Conservation (phyloP, 2,329 filamentous ascomycete species). For the Ophiostoma quercus region DNA sequence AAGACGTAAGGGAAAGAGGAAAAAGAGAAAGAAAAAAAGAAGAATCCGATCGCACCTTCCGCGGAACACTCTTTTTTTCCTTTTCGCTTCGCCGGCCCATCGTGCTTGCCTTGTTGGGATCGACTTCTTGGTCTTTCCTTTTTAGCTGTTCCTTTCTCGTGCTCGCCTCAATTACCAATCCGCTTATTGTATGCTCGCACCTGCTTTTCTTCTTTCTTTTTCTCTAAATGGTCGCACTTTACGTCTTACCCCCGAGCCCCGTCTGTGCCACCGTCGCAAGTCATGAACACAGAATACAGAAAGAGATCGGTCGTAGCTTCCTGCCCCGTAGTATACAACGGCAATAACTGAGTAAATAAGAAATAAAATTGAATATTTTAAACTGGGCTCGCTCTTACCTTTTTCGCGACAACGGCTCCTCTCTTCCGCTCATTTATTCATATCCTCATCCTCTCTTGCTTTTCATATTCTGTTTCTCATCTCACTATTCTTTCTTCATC, state of each 20-base stretch:
- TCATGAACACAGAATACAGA: background rate
- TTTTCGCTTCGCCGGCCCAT: background rate
- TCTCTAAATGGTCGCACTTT: background rate
- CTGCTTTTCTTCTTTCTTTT: background rate
- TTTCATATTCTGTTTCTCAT: background rate
- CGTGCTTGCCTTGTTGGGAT: background rate
- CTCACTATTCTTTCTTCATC: background rate
- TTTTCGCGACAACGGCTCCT: background rate
- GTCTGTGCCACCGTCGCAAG: background rate
- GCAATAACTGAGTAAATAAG: background rate
- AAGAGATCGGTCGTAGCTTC: background rate
- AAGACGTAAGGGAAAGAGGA: background rate
- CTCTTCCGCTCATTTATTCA: background rate
- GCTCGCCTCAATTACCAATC: conserved; percentile 8
- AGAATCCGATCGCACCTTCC: background rate
- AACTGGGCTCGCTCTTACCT: background rate
- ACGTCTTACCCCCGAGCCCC: conserved; percentile 7
- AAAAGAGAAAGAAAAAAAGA: background rate
- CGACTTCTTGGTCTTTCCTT: background rate
- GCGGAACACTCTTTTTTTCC: background rate
- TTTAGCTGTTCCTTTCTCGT: background rate
- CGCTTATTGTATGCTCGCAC: background rate
- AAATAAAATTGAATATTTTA: background rate
- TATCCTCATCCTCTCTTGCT: background rate
- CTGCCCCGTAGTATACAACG: background rate